Base-by-base conservation (phyloP, 495 filamentous ascomycete genomes). In the Astrothelium subdiscretum region DNA sequence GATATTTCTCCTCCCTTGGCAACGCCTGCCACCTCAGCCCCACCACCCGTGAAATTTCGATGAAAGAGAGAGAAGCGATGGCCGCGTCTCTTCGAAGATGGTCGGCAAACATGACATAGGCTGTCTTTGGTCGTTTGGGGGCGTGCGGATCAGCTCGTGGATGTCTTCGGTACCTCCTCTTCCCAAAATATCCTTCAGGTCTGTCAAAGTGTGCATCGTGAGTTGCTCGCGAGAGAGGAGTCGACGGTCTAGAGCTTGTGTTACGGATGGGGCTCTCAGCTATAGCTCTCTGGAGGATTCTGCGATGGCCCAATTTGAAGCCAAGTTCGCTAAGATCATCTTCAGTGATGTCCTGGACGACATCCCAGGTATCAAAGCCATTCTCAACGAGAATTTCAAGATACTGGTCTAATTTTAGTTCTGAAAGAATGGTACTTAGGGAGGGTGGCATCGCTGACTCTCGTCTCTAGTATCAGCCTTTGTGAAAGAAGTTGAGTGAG, bases 21-120 rank as follows among this genome's bases (percentile, higher is more conserved):
- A 59, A 12, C 4, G n/a, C 31, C 57, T 59, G 57, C 57, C 57
- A 59, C n/a, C 22, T 22, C 31, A 59, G n/a, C 20, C 57, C 57
- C n/a, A 59, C 57, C 20, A 35, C 22, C 5, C 35, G 31, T n/a
- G 57, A 35, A 22, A 59, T 59, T 12, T 59, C 31, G 57, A 59
- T 24, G 31, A 59, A 59, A 8, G 31, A 20, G 4, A 32, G 57
- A 5, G 31, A n/a, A 35, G 13, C n/a, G 26, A 72, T 65, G 8
- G 29, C 62, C 18, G 64, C 64, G n/a, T 67, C 61, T 10, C 57
- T 58, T n/a, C 70, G 68, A 10, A 70, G 62, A 32, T 72, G 52
- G 58, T 72, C 70, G 0, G 70, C 64, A 59, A 72, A 72, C 42
- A 70, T 69, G 2, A 72, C 70, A 54, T 72, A 70, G 24, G 65